Conservation (phyloP, 345 rosid species). For the Salix udensis region DNA sequence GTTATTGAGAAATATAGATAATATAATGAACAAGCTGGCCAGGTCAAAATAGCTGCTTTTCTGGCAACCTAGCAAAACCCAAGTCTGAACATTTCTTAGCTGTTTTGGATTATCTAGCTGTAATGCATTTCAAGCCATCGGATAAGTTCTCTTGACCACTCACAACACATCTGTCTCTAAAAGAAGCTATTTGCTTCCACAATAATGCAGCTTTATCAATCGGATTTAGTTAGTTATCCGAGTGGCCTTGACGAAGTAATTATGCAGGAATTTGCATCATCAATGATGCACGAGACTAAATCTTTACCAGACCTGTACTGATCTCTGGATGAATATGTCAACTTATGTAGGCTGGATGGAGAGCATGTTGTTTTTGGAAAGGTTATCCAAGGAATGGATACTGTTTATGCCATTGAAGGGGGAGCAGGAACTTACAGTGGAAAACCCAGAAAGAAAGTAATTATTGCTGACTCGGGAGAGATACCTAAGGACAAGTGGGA, state of each 20-base stretch:
- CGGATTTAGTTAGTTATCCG: background rate
- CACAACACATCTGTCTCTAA: background rate
- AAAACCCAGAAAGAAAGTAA: conserved; percentile 87
- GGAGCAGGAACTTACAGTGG: conserved; percentile 97
- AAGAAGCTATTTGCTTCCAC: background rate
- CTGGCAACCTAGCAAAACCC: background rate
- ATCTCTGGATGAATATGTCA: background rate
- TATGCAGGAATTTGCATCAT: background rate
- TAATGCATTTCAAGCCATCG: background rate
- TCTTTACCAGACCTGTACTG: background rate
- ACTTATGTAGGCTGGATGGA: conserved; percentile 73
- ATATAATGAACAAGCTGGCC: background rate
- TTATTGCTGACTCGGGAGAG: conserved; percentile 78
- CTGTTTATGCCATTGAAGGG: conserved; percentile 80
- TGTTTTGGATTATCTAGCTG: background rate
- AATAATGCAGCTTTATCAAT: background rate
- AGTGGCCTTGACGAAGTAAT: background rate
- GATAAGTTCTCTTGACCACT: background rate
- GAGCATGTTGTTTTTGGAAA: conserved; percentile 94
- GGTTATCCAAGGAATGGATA: conserved; percentile 94
- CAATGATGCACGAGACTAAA: background rate
- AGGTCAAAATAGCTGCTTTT: background rate
- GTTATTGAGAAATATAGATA: conserved; percentile 4
- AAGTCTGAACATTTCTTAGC: background rate
- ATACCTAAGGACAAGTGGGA: conserved; percentile 87